Evolutionary conservation across 1,284 basidiomycete species (phyloP).

Genomic region (Ustilago vetiveriae): DNA sequence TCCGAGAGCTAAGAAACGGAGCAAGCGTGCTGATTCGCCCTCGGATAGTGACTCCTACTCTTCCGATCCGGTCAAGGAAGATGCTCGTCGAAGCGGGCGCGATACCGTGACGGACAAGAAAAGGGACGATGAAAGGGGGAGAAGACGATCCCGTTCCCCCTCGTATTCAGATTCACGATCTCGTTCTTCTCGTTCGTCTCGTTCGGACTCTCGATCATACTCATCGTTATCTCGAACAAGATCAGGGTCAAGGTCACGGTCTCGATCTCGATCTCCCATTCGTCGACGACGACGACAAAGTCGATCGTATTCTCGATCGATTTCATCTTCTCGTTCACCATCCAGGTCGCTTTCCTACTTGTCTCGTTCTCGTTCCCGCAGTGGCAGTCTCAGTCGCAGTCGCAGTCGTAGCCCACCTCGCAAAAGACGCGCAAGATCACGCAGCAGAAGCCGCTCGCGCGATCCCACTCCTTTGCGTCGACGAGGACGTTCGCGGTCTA

Average conservation of each 20-base stretch:
- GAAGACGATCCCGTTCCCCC: constrained; percentile 8
- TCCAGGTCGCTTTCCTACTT: constrained; percentile 2
- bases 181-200: constrained; percentile 26
- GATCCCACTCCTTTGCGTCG: constrained; percentile 1
- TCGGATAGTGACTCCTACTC: constrained; percentile 13
- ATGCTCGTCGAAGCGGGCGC: neutral
- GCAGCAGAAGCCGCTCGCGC: constrained; percentile 2
- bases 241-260: constrained; percentile 44
- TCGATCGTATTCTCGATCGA: neutral
- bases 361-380: too few species aligned
- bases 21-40: constrained; percentile 5
- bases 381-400: too few species aligned
- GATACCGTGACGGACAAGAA: neutral
- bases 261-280: constrained; percentile 27
- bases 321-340: constrained; percentile 8
- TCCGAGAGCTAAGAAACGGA: constrained; percentile 19
- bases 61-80: constrained; percentile 8
- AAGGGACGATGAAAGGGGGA: constrained; percentile 5
- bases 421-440: constrained; percentile 1
- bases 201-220: constrained; percentile 13
- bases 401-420: constrained; percentile 1
- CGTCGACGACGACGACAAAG: neutral
- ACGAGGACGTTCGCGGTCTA: constrained; percentile 8
- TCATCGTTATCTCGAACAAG: constrained; percentile 24
- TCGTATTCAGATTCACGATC: constrained; percentile 14